Percentiles rank a stretch among this genome's conserved stretches.
Evolutionary conservation across 2,329 filamentous ascomycete genomes (phyloP).

Genomic region (Dryadomyces quercus-mongolicae): DNA sequence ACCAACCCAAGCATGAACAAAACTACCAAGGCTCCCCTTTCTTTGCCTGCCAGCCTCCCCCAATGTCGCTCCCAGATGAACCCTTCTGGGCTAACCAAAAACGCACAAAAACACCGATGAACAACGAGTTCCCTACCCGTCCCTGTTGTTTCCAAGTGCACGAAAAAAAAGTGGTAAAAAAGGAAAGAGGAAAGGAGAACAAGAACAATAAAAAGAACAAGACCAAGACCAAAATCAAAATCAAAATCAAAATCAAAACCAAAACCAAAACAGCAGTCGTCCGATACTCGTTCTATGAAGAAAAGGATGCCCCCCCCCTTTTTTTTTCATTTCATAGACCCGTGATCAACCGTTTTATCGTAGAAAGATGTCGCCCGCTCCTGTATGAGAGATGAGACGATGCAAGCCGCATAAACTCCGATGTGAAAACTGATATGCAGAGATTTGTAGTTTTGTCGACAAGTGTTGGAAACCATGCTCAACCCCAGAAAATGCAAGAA

Average conservation of each 20-base stretch:
- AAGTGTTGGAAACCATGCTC: slow-evolving; percentile 19
- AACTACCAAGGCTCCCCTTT: slow-evolving; percentile 5
- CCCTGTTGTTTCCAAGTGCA: slow-evolving; percentile 1
- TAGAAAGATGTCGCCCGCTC: slow-evolving; percentile 28
- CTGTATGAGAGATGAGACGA: slow-evolving; percentile 18
- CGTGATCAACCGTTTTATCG: slow-evolving; percentile 33
- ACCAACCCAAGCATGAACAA: neutral
- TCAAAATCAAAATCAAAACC: no score
- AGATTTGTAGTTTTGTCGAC: slow-evolving; percentile 15
- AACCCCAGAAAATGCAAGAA: slow-evolving; percentile 20
- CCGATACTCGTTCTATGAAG: slow-evolving; percentile 35
- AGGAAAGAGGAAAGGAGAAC: slow-evolving; percentile 1
- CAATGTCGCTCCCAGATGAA: slow-evolving; percentile 5
- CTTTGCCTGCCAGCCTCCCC: slow-evolving; percentile 6
- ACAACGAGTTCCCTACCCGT: neutral
- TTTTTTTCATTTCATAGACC: slow-evolving; percentile 36
- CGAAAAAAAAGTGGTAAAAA: neutral
- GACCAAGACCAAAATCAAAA: slow-evolving; percentile 5
- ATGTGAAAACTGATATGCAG: slow-evolving; percentile 36
- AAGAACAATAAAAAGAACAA: no score
- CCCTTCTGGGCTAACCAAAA: slow-evolving; percentile 5
- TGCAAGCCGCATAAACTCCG: slow-evolving; percentile 25
- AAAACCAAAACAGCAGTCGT: neutral
- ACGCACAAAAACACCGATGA: neutral
- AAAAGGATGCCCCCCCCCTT: slow-evolving; percentile 22